phyloP scores from a whole-genome alignment of 345 rosid genomes.

The Laguncularia racemosa region DNA sequence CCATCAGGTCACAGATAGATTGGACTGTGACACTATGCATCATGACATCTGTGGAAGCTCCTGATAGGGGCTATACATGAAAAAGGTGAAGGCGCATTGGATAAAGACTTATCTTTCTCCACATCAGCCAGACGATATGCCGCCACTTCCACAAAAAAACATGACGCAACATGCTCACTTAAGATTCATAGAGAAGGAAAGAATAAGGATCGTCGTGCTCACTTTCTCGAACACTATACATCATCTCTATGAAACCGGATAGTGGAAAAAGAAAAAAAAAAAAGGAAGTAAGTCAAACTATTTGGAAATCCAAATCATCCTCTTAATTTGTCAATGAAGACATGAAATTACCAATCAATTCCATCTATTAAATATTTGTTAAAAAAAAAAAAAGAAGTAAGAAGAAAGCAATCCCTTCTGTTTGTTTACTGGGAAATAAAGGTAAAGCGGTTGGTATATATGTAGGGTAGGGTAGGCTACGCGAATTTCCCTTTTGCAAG shows the following conservation, averaged over 20 bases:
- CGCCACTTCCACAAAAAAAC: neutral
- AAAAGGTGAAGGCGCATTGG: constrained; percentile 19
- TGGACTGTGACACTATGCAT: no score
- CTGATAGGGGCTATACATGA: constrained; percentile 15
- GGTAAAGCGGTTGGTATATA: no score
- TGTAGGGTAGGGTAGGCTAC: no score
- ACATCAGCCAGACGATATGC: constrained; percentile 21
- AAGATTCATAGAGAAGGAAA: constrained; percentile 2
- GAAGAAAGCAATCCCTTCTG: no score
- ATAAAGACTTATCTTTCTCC: constrained; percentile 37
- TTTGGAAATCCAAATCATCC: neutral
- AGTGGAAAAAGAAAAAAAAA: neutral
- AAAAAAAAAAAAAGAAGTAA: no score
- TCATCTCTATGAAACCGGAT: no score
- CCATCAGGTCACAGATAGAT: no score
- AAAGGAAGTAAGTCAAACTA: constrained; percentile 3
- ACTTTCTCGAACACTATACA: neutral
- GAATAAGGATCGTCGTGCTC: neutral
- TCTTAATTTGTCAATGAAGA: no score
- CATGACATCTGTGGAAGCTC: constrained; percentile 1
- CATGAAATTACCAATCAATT: no score
- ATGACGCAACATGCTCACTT: constrained; percentile 2
- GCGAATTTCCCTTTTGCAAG: no score
- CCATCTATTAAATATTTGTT: no score
- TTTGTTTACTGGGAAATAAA: no score